Conservation (phyloP, 164 flowering plant species). For the Nymphaea thermarum region DNA sequence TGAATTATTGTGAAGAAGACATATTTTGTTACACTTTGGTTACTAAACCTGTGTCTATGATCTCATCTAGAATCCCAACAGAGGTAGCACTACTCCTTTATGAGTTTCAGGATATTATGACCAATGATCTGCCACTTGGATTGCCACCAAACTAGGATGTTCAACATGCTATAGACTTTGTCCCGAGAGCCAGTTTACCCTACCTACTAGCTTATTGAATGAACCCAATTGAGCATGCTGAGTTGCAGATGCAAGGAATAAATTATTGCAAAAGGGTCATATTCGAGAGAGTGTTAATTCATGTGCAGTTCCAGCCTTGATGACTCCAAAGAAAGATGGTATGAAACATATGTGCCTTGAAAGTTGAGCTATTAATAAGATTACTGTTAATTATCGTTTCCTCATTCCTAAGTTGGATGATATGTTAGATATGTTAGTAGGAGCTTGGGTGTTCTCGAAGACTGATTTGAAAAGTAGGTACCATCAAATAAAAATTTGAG, state of each 20-base stretch:
- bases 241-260: not conserved
- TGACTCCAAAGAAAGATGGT: not conserved
- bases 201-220: not conserved
- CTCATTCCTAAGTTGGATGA: not conserved
- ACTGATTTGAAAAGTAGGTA: not conserved
- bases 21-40: too few species aligned
- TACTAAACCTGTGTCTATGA: too few species aligned
- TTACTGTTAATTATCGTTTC: slow-evolving; percentile 1
- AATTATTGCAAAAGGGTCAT: not conserved
- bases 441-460: not conserved
- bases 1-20: too few species aligned
- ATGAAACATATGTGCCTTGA: not conserved
- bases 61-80: too few species aligned
- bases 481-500: not conserved
- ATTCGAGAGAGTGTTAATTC: not conserved
- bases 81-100: too few species aligned
- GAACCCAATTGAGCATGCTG: not conserved
- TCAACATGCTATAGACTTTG: not conserved
- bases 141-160: not conserved
- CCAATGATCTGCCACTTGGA: too few species aligned
- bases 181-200: not conserved
- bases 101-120: too few species aligned
- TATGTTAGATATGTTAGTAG: not conserved
- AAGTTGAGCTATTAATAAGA: not conserved
- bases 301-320: not conserved